Evolutionary conservation across 1,139 yeast genomes (phyloP).

Genomic region (Taphrina confusa): DNA sequence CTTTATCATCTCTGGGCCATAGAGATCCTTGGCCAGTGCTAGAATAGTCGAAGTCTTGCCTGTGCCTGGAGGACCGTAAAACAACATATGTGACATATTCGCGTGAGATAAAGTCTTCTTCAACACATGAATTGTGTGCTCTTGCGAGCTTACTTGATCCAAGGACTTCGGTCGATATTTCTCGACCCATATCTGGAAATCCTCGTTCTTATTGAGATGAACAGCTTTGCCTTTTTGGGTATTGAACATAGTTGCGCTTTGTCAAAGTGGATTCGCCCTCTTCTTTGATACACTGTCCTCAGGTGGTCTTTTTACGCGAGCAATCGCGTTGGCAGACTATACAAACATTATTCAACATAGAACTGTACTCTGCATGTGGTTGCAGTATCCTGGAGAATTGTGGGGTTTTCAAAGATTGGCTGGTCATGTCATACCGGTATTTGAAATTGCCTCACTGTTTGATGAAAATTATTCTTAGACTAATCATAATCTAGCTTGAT

Average conservation of each 20-base stretch:
- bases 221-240: background rate
- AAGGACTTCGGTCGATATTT: constrained; percentile 68
- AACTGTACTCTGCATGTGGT: too few relatives aligned
- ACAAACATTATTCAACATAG: too few relatives aligned
- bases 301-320: too few relatives aligned
- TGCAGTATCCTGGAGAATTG: too few relatives aligned
- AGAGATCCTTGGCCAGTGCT: constrained; percentile 81
- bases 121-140: constrained; percentile 82
- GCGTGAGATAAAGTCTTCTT: constrained; percentile 75
- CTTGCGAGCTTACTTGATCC: constrained; percentile 88
- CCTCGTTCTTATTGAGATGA: background rate
- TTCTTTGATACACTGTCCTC: too few relatives aligned
- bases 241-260: background rate
- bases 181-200: constrained; percentile 31
- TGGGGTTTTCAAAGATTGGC: too few relatives aligned
- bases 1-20: constrained; percentile 62
- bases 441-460: too few relatives aligned
- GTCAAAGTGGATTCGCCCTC: too few relatives aligned
- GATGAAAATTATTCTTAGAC: too few relatives aligned
- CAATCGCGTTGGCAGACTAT: too few relatives aligned
- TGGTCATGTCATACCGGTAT: too few relatives aligned
- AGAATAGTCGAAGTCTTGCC: constrained; percentile 92
- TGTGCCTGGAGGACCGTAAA: constrained; percentile 97
- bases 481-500: too few relatives aligned
- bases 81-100: constrained; percentile 87